Evolutionary conservation across 1,284 basidiomycete genomes (phyloP), one percentile per base, ranked within the genome.

Genomic region (Leccinum pallidistipes): DNA sequence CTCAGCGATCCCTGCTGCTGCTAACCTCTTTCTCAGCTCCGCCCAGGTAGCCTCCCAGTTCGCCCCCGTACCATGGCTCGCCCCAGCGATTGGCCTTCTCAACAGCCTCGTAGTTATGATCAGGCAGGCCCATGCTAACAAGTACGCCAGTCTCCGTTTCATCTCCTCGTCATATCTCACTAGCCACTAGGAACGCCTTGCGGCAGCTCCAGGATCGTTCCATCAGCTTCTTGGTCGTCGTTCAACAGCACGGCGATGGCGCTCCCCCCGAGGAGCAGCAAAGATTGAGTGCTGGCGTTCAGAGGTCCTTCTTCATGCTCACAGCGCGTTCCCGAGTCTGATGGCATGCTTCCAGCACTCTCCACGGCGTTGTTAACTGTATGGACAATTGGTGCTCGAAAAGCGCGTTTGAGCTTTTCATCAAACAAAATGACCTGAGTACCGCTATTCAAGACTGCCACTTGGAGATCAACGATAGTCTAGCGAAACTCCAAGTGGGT

Each of bases 21-120:
- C 65, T 9, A 21, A 58, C 1, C 11, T 71, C 54, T 27, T 69
- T 32, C 49, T 75, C 38, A 54, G 63, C 3, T 62, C 68, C 3
- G 78, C 80, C 12, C 78, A 82, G 64, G 70, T 81, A 5, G 71
- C 80, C 18, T 79, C 83, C 11, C 69, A 80, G 58, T 78, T 84
- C 45, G 71, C 77, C 18, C 82, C 83, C 8, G 69, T 84, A 5
- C 84, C 84, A 38, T 82, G 76, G 56, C 70, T 85, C 16, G 73
- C 68, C 12, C 77, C 79, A 10, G 76, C 77, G 11, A 76, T 80
- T 31, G 79, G 78, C 11, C 57, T 78, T 1, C 65, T 83, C 7
- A 76, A 76, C 47, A 72, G 65, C 27, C 80, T 83, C 40, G 69
- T 83, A 24, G 62, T 78, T 56, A 74, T 81, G 50, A 80, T 82